Conservation (phyloP, 2,329 filamentous ascomycete species). For the Trichoderma hamatum region DNA sequence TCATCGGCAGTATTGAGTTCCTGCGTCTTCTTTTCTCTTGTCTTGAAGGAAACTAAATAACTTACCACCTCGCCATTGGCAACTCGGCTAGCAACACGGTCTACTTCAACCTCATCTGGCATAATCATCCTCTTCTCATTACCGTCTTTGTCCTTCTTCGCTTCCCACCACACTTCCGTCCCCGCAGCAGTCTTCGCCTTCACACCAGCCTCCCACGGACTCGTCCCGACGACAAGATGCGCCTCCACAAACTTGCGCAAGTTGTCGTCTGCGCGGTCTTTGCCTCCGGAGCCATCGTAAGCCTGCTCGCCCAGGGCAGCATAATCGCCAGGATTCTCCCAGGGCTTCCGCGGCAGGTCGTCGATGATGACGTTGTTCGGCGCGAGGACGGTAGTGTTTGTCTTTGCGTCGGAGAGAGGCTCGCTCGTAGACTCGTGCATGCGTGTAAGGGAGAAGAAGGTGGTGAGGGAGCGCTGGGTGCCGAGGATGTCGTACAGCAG, state of each 20-base stretch:
- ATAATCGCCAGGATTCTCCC: constrained; percentile 79
- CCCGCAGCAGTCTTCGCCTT: constrained; percentile 67
- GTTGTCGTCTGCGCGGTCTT: constrained; percentile 76
- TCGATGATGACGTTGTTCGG: constrained; percentile 84
- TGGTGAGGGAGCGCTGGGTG: constrained; percentile 75
- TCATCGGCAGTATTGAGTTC: no score
- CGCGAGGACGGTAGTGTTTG: constrained; percentile 83
- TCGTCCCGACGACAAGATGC: constrained; percentile 74
- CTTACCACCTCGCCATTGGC: constrained; percentile 80
- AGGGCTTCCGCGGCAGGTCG: constrained; percentile 79
- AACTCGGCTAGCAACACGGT: constrained; percentile 72
- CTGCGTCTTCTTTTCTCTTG: no score
- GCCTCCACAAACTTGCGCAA: constrained; percentile 80
- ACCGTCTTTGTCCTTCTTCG: constrained; percentile 39
- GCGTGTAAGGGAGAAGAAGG: constrained; percentile 80
- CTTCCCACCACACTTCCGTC: constrained; percentile 81
- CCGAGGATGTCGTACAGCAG: constrained; percentile 85
- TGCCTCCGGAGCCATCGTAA: constrained; percentile 75
- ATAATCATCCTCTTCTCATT: constrained; percentile 72
- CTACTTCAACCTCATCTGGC: constrained; percentile 78
- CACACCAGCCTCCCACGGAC: constrained; percentile 71
- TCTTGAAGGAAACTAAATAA: constrained; percentile 21
- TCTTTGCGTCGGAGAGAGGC: constrained; percentile 66
- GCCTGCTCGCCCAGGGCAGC: constrained; percentile 65
- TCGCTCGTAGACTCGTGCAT: constrained; percentile 70